Base-by-base conservation (phyloP, 305 asterid species). In the Ruellia speciosa region DNA sequence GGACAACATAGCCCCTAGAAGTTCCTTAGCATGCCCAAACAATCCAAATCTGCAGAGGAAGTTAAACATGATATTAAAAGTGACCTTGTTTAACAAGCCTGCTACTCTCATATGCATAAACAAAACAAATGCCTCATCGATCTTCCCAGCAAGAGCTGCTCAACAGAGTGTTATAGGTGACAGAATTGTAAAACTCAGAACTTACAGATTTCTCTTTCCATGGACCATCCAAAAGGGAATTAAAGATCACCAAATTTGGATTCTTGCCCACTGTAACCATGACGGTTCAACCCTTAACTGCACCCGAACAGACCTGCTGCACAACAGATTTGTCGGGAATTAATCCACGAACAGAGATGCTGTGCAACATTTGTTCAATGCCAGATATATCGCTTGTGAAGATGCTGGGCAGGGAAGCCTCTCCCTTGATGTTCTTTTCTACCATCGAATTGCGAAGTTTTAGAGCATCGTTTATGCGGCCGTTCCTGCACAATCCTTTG, bases 291-390 rank as follows among this genome's bases (percentile, higher is more conserved):
- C 68, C 66, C 68, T 65, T 37, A 20, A 79, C 31, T 11, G 94
- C 93, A 34, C 45, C 50, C 77, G 81, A 69, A 85, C 72, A 74
- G 78, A 76, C 95, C 85, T 88, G 68, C 70, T 76, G 67, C 90
- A 70, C 3, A 85, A 52, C 7, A 85, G n/a, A n/a, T 46, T 60
- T 3, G 57, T 85, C 85, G 2, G 95, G 95, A 43, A 78, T 63
- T 31, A 85, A 60, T 15, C 96, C 95, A 14, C 78, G 81, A 69
- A 85, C 72, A 74, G 78, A 76, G 93, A 88, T 88, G 68, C 70
- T 76, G 67, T 88, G 69, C 3, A 85, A 52, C 7, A 85, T 54
- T 65, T 83, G 95, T 39, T 72, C 59, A 9, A 81, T 85, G 46
- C 78, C 87, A 8, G 70, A 56, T 40, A 75, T 56, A 39, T 79